Percentiles rank a stretch among this genome's conserved stretches.
Evolutionary conservation across 176 grass and related monocot genomes (phyloP).

Genomic region (Oryza brachyantha): DNA sequence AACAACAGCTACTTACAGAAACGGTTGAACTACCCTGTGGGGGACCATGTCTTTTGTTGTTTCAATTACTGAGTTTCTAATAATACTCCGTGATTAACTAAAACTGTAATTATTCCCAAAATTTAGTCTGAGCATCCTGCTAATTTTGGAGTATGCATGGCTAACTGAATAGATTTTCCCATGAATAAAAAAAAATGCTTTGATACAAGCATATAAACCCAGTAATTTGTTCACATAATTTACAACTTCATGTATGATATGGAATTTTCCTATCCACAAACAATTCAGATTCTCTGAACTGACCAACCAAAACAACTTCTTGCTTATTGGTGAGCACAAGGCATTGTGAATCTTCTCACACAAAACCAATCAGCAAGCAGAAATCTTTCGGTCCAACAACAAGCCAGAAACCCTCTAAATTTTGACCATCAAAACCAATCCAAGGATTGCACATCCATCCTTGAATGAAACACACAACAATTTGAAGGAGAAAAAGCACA

Average conservation of each 20-base stretch:
- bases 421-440: background rate
- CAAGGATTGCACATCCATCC: background rate
- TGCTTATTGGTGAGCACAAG: background rate
- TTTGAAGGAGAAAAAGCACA: background rate
- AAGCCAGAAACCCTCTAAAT: background rate
- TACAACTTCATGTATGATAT: background rate
- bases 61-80: background rate
- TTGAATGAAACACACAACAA: background rate
- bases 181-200: background rate
- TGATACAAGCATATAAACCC: background rate
- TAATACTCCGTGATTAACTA: background rate
- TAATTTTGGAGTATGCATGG: background rate
- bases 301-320: background rate
- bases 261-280: background rate
- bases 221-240: background rate
- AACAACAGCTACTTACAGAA: conserved; percentile 27
- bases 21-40: conserved; percentile 37
- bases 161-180: background rate
- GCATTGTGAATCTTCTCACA: background rate
- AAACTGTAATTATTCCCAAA: background rate
- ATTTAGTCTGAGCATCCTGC: background rate
- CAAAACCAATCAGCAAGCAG: background rate
- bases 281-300: background rate
- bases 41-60: background rate
- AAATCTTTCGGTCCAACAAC: background rate